Evolutionary conservation across 2,329 filamentous ascomycete genomes (phyloP), one percentile per base, ranked within the genome.

Genomic region (Clonostachys rhizophaga): DNA sequence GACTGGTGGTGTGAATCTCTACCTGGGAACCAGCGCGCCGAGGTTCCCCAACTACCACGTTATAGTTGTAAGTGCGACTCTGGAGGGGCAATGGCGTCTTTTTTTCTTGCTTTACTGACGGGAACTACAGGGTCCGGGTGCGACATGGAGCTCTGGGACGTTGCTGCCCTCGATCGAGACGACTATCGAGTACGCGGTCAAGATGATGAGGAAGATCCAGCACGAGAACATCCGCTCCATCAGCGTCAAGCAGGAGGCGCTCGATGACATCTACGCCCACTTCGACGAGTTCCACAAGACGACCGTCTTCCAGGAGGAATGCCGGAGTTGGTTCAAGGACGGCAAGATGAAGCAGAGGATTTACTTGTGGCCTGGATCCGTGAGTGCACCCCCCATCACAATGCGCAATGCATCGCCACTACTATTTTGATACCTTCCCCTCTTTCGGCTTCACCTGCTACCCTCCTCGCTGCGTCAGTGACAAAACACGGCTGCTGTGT

Each of bases 11-110:
- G 57, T 75, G 10, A 61, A 65, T 33, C 65, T 64, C 6, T 78
- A 78, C 56, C 55, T 76, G 5, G 71, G 71, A 6, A 53, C 75
- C 10, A 67, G 68, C 1, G 69, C 68, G 6, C 63, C 70, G 1
- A 64, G 68, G 3, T 73, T 75, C 51, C 74, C 74, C 17, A 76
- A 76, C 53, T 75, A 64, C 47, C 65, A 64, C 44, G 63, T 58
- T 7, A 58, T 63, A 41, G 57, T 65, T 56, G 54, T 56, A 53
- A 40, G 41, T 45, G 20, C 11, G 30, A 30, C 24, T 33, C 14
- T 34, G 9, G 10, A 6, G 40, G 17, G 24, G 33, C 35, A 16
- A 20, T 12, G 12, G 14, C 10, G 40, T 42, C 40, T 42, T 42
- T n/a, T 42, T 42, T n/a, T 17, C 20, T 42, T 12, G 20, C 24